These are phyloP conservation scores for Helminthosporium solani DNA, from an alignment of 2,329 filamentous ascomycete species.

Conservation along the genomic window DNA sequence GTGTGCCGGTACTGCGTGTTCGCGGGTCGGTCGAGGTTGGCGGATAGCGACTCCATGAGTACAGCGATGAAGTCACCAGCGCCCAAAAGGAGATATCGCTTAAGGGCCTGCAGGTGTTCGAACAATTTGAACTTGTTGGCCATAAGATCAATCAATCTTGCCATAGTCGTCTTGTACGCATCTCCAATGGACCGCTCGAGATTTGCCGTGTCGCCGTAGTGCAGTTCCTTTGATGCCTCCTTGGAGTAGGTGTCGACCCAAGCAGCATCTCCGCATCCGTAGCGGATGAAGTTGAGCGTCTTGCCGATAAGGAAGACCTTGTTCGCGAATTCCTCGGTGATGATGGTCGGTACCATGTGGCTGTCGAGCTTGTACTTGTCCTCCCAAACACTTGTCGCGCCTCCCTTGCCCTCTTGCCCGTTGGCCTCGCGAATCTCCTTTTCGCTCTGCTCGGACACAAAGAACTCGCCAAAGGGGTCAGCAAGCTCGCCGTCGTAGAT, in stretches of 20 bases:
- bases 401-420: constrained; percentile 48
- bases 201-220: constrained; percentile 89
- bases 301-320: constrained; percentile 98
- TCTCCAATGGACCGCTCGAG: constrained; percentile 93
- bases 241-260: constrained; percentile 98
- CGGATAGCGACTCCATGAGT: constrained; percentile 92
- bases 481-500: constrained; percentile 97
- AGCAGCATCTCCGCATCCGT: constrained; percentile 87
- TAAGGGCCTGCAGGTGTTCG: constrained; percentile 85
- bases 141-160: constrained; percentile 89
- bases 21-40: constrained; percentile 91
- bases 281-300: constrained; percentile 95
- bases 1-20: constrained; percentile 96
- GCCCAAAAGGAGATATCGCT: constrained; percentile 90
- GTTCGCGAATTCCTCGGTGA: constrained; percentile 88
- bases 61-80: constrained; percentile 97
- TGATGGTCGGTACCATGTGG: constrained; percentile 88
- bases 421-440: constrained; percentile 44
- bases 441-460: constrained; percentile 79
- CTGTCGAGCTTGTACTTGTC: constrained; percentile 90
- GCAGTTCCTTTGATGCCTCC: constrained; percentile 83
- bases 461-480: constrained; percentile 95
- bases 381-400: constrained; percentile 91
- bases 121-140: constrained; percentile 92
- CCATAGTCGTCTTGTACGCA: constrained; percentile 98